Evolutionary conservation across 768 basidiomycete species (phyloP), one percentile per base, ranked within the genome.

Genomic region (Termitomyces sp.): DNA sequence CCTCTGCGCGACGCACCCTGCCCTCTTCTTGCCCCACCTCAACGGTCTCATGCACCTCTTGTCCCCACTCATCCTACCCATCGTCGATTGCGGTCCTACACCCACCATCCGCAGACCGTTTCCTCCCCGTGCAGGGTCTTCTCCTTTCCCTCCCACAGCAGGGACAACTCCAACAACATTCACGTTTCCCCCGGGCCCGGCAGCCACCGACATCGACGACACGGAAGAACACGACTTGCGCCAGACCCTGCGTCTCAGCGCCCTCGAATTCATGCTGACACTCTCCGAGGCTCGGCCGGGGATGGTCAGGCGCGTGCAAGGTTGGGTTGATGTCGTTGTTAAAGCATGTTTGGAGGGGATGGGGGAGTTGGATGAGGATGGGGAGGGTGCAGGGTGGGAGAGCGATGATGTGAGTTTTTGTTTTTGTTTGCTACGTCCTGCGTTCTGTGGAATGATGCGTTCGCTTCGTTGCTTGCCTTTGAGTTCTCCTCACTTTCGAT

Each of bases 201-300:
- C 25, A 10, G 37, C 9, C 37, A 0, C 32, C 0, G 68, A 68
- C 8, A 66, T 70, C 2, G 76, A 72, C 29, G 70, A 69, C 5
- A 79, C 81, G 46, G 77, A 80, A 17, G 82, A 81, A 31, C 80
- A 83, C 17, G 89, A 94, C 53, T 87, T 89, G 60, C 81, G 84
- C 57, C 82, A 86, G 45, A 86, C 87, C 20, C 79, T 92, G 36
- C 79, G 92, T 10, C 83, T 86, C 56, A 84, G 86, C 0, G 89
- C 91, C 9, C 74, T 94, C 10, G 94, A 96, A 72, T 85, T 96
- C 56, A 88, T 96, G 84, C 79, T 95, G 57, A 85, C 83, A 12
- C 72, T 96, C n/a, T 85, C 83, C 34, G 93, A 96, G 72, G 83
- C 90, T 3, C 79, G 81, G 40, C 86, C 91, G 0, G 74, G 75